Evolutionary conservation across 345 rosid species (phyloP), one percentile per base, ranked within the genome.

Genomic region (Brassica incana): DNA sequence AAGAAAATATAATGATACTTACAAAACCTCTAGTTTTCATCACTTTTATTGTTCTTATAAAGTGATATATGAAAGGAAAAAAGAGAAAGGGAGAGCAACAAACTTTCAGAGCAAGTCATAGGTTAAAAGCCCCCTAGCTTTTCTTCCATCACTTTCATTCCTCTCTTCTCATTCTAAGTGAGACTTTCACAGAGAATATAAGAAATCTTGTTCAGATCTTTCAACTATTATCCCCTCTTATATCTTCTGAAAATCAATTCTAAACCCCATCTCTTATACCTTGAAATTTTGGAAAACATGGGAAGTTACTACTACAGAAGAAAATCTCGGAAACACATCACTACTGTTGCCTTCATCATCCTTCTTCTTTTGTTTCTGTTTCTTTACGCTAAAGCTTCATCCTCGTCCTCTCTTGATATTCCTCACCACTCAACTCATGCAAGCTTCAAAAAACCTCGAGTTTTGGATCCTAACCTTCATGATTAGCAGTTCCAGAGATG

Each of bases 91-190:
- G 64, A 71, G 65, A 52, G 74, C 59, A 81, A 72, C 80, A 71
- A 81, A 76, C 84, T 76, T 81, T 81, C 72, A 50, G 77, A 81
- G 77, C 80, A 81, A 81, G 84, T 72, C 77, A 65, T 56, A 18
- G 25, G 54, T 35, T 45, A 71, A 71, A 76, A 81, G 77, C 74
- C 12, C 58, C 80, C 63, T 45, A 61, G 70, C 77, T 81, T 81
- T 45, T 56, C 64, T 81, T 81, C 65, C 71, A 71, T 76, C 83
- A 54, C 83, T 75, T 59, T 60, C 71, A 33, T 67, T 81, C 66
- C 59, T 79, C 77, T 81, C 73, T 71, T 76, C 84, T 59, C 78
- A 59, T 72, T 81, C 77, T 59, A 59, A 5, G 29, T n/a, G 16
- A 76, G 3, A n/a, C 64, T 70, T 15, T 64, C 29, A 58, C 64